Evolutionary conservation across 192 early-diverging fungal species (phyloP), one percentile per base, ranked within the genome.

Genomic region (Podochytrium sp.): DNA sequence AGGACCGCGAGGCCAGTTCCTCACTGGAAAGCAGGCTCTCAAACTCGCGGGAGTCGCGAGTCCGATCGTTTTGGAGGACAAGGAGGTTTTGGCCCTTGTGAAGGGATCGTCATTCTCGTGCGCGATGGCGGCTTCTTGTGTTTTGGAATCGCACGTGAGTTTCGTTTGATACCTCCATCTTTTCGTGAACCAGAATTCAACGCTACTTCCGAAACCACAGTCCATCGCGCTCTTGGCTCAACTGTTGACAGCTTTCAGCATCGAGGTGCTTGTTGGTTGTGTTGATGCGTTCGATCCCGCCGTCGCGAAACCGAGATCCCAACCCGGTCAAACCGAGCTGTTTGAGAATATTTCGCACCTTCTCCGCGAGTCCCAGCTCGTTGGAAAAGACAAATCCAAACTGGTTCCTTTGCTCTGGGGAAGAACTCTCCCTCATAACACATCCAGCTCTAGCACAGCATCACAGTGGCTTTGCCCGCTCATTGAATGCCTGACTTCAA

Each of bases 201-300:
- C n/a, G n/a, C n/a, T n/a, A n/a, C n/a, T n/a, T n/a, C n/a, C n/a
- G n/a, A n/a, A n/a, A n/a, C n/a, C n/a, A 20, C 55, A 57, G 42
- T 23, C 63, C 50, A 18, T 65, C 29, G 18, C 32, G 0, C 63
- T 65, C 50, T 33, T 65, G 2, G 14, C 34, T 25, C 63, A 65
- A 53, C n/a, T 53, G 25, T 14, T 37, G 20, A 65, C 62, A 42
- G 62, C 62, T 37, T 65, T 65, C 35, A 65, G 62, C 62, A 30
- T 39, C 2, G 62, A 65, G 29, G 50, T 39, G 18, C 62, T 65
- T 25, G 62, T 33, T 18, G 62, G 62, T 14, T 33, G 37, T 65
- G 50, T 65, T 12, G 62, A 65, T 65, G 62, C 62, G 12, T 65
- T 65, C 50, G 62, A 65, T 39, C 62, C 62, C 25, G 62, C 29